A percentile compares a stretch with the other conserved stretches of the same genome.
These are phyloP conservation scores for Aspergillus ustus DNA, from an alignment of 2,329 filamentous ascomycete genomes.

Conservation along the genomic window DNA sequence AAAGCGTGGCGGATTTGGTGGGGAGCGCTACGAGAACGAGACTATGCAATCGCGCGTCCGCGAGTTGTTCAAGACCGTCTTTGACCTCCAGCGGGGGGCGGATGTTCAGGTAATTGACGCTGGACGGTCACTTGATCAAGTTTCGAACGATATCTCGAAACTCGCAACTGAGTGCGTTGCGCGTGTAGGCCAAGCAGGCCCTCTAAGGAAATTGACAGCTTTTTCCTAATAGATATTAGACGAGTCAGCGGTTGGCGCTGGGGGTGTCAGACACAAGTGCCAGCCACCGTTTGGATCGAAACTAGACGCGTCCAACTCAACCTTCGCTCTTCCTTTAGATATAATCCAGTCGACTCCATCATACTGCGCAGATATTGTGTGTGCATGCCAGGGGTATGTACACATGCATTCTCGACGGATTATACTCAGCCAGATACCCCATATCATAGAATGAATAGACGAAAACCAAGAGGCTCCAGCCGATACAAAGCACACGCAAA, in stretches of 20 bases:
- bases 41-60: constrained; percentile 82
- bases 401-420: too few relatives aligned
- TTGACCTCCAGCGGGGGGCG: constrained; percentile 52
- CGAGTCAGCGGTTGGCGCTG: constrained; percentile 15
- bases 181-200: constrained; percentile 38
- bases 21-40: constrained; percentile 84
- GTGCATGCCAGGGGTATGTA: background rate
- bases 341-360: background rate
- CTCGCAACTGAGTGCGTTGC: constrained; percentile 36
- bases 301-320: background rate
- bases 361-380: background rate
- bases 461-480: too few relatives aligned
- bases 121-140: constrained; percentile 55
- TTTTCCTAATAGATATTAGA: constrained; percentile 21
- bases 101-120: constrained; percentile 62
- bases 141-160: constrained; percentile 48
- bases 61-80: constrained; percentile 68
- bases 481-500: too few relatives aligned
- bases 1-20: constrained; percentile 82
- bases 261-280: constrained; percentile 31
- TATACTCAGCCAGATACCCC: too few relatives aligned
- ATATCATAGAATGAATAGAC: too few relatives aligned
- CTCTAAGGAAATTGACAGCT: constrained; percentile 40
- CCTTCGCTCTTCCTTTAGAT: background rate
- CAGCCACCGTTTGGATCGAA: constrained; percentile 22